Base-by-base conservation (phyloP, 352 stramenopile genomes). In the Globisporangium cystogenes region DNA sequence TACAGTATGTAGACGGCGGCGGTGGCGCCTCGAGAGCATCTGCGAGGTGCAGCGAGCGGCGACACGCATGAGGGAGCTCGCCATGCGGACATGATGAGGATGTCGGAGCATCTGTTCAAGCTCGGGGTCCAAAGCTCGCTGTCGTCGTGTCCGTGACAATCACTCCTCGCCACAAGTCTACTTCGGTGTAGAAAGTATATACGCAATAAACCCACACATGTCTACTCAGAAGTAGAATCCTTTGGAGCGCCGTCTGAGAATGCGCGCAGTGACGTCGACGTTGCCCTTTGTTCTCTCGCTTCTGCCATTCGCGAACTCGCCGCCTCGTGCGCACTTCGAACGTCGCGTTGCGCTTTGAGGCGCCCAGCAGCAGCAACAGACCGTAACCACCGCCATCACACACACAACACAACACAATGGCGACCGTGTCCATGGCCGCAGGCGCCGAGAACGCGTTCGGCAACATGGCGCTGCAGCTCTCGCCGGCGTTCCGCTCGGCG, bases 371-470 rank as follows among this genome's bases (percentile, higher is more conserved):
- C 29, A 33, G 10, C 29, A 33, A 10, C 29, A 10, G 29, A 5
- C 7, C 7, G n/a, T n/a, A n/a, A n/a, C n/a, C n/a, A n/a, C n/a
- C n/a, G n/a, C n/a, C n/a, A n/a, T n/a, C n/a, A n/a, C n/a, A n/a
- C n/a, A n/a, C n/a, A n/a, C n/a, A n/a, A n/a, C n/a, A n/a, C 31
- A 36, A 10, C 31, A 10, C 31, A 8, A 86, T 86, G 75, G 74
- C 75, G 27, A 70, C 63, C 23, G 72, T 87, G 21, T 89, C 78
- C 11, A 82, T 89, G 71, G 72, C 70, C 50, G 56, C 60, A 41
- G 60, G 65, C 10, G 35, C 35, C 35, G 63, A 75, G 43, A 74
- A 64, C 53, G 60, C 70, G 23, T 81, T 79, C 45, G 75, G 79
- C 53, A 67, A 61, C 58, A 68, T 79, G 58, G 72, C 61, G 40